Percentiles rank a stretch among this genome's conserved stretches.
These are phyloP conservation scores for Schizonepeta tenuifolia DNA, from an alignment of 257 asterid genomes.

Conservation along the genomic window DNA sequence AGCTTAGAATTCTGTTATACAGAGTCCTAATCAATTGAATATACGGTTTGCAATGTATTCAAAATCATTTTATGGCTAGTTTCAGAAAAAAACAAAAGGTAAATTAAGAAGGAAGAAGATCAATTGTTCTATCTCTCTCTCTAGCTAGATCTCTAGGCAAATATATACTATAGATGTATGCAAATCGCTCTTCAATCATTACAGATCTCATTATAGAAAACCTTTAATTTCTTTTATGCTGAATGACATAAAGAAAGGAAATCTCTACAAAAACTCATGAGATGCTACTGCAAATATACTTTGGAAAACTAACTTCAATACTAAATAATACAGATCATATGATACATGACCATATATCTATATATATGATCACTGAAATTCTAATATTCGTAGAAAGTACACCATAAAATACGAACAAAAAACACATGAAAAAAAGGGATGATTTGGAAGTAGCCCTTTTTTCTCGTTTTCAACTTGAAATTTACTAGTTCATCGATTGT, in stretches of 20 bases:
- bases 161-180: not conserved
- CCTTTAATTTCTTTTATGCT: not conserved
- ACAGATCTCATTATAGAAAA: not conserved
- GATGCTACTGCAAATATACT: not conserved
- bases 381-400: not conserved
- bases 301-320: not conserved
- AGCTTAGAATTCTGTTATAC: not conserved
- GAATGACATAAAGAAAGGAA: not conserved
- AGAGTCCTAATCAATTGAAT: not conserved
- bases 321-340: not conserved
- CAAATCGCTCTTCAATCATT: not conserved
- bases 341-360: not conserved
- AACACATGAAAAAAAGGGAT: not conserved
- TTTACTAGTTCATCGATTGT: not conserved
- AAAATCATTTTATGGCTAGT: not conserved
- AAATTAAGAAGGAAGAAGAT: not conserved
- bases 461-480: not conserved
- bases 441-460: not conserved
- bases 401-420: not conserved
- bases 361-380: not conserved
- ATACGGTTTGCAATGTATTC: not conserved
- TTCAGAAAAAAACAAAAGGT: not conserved
- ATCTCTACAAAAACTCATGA: not conserved
- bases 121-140: not conserved
- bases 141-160: not conserved